Evolutionary conservation across 345 rosid genomes (phyloP), one percentile per base, ranked within the genome.

Genomic region (Populus deltoides): DNA sequence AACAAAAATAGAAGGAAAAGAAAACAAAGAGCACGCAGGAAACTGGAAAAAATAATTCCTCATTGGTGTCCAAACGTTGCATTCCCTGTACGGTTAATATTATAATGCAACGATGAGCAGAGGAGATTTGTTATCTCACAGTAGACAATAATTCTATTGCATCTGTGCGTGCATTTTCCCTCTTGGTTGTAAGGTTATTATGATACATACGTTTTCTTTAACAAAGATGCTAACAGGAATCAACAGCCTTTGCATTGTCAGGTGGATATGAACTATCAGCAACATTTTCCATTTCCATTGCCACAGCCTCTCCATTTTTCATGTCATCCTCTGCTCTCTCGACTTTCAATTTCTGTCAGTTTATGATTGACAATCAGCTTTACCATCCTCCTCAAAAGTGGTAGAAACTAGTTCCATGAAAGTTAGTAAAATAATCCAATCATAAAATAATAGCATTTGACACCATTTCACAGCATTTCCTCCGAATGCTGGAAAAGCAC

Each of bases 321-420:
- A 78, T 80, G 70, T 41, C 81, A 29, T 76, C 73, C 67, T 75
- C 85, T 1, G 62, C 68, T 65, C 68, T 80, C 77, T 80, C 88
- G 0, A 85, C 85, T 83, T 87, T 87, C 82, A 81, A 70, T 79
- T 83, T 87, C 92, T 87, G 85, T 71, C 77, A 75, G 38, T 69
- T 59, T 4, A 77, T 36, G 29, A 20, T 49, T 35, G 31, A 70
- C 6, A 36, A 45, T 71, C 75, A 59, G 15, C 51, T 45, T 13
- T 45, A 13, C 17, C 51, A 45, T 45, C 15, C 17, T 45, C 17
- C 17, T 13, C 51, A 13, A 45, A 45, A 11, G 15, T 11, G 51
- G 51, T 45, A 13, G 15, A 45, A 45, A 45, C 51, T 45, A 45
- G 41, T 57, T 77, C 47, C 57, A 41, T 17, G 10, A 65, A 29